Base-by-base conservation (phyloP, 345 rosid species). In the Eucalyptus cloeziana region DNA sequence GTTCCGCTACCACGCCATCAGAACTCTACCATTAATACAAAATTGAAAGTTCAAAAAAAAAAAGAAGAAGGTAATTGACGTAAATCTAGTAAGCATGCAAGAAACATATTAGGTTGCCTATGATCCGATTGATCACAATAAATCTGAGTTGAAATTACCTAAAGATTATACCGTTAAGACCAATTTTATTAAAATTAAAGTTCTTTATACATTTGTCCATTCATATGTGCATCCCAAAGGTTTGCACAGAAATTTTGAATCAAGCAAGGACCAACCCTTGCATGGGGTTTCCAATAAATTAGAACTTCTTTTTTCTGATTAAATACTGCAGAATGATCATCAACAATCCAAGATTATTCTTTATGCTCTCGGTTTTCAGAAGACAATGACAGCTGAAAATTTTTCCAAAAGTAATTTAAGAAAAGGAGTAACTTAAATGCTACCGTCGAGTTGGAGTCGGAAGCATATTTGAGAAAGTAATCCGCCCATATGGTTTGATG, bases 401-500 rank as follows among this genome's bases (percentile, higher is more conserved):
- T 8, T 76, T 13, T 71, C 69, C 40, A 5, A 76, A 54, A 30
- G 83, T 31, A 86, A 24, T 33, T 30, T 45, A 87, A 7, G 71
- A 50, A 45, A 91, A 91, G 86, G 91, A 91, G 30, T 89, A 14
- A 54, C 76, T 7, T 64, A 83, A 52, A 40, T 40, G 33, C 21
- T 40, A 88, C 69, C 83, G 13, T 24, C 17, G 27, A 40, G 40
- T 24, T 44, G n/a, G 49, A 54, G 16, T 90, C 49, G 19, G 83
- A 33, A 86, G 27, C 47, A 45, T 71, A 87, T 10, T 79, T 54
- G 37, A 91, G 92, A 88, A 92, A 91, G 71, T 90, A 25, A 62
- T 89, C 91, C 5, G 90, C 90, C 93, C 92, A 92, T 15, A 91
- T 22, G 43, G 89, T 67, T 1, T 86, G 88, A 49, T 86, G 91